Evolutionary conservation across 495 filamentous ascomycete genomes (phyloP).

Genomic region (Penicillium arizonense): DNA sequence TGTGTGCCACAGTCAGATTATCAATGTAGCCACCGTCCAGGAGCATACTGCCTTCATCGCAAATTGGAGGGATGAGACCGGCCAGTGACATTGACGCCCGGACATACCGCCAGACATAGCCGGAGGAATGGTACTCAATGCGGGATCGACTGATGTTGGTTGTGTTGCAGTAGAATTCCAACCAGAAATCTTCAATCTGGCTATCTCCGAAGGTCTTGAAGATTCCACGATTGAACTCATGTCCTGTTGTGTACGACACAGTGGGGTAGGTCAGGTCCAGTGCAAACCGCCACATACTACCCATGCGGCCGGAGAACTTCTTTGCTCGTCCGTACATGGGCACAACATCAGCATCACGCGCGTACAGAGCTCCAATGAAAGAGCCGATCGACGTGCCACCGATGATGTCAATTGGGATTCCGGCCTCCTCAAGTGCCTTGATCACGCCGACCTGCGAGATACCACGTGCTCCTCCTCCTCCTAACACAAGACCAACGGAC

Average conservation of each 20-base stretch:
- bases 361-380: constrained; percentile 94
- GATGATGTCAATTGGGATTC: constrained; percentile 93
- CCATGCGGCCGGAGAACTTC: constrained; percentile 96
- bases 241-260: constrained; percentile 92
- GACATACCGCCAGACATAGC: constrained; percentile 96
- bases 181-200: constrained; percentile 98
- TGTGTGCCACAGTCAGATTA: constrained; percentile 94
- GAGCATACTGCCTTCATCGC: constrained; percentile 94
- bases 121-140: constrained; percentile 86
- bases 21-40: constrained; percentile 96
- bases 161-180: constrained; percentile 98
- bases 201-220: constrained; percentile 97
- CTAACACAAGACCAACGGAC: constrained; percentile 90
- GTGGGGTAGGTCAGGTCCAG: constrained; percentile 95
- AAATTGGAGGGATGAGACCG: constrained; percentile 87
- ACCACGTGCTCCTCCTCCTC: constrained; percentile 88
- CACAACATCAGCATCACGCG: constrained; percentile 92
- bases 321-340: constrained; percentile 96
- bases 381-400: constrained; percentile 98
- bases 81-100: constrained; percentile 95
- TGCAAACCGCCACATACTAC: constrained; percentile 95
- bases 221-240: constrained; percentile 98
- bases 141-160: constrained; percentile 93
- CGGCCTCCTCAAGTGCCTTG: constrained; percentile 90
- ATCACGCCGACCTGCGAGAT: constrained; percentile 93